Evolutionary conservation across 768 basidiomycete species (phyloP).

Genomic region (Neoboletus magnificus): DNA sequence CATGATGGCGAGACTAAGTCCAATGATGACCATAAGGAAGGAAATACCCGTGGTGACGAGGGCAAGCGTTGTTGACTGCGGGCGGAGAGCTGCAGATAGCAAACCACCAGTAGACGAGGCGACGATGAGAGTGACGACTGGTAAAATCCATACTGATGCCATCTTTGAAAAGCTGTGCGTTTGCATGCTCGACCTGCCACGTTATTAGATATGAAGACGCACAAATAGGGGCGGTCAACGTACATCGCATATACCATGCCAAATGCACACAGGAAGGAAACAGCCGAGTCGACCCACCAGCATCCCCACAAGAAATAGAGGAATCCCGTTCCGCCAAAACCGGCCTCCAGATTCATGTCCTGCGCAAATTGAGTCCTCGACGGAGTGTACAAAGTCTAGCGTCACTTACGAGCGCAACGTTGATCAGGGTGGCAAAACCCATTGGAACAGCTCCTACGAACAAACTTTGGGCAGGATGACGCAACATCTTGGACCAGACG

Average conservation of each 20-base stretch:
- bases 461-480: slow-evolving; percentile 44
- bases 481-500: slow-evolving; percentile 45
- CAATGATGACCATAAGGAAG: slow-evolving; percentile 42
- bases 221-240: not conserved
- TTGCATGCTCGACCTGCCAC: slow-evolving; percentile 42
- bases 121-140: slow-evolving; percentile 52
- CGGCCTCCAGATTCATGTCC: slow-evolving; percentile 35
- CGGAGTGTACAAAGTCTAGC: not conserved
- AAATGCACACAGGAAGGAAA: slow-evolving; percentile 43
- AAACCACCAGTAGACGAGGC: slow-evolving; percentile 50
- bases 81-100: slow-evolving; percentile 37
- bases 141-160: slow-evolving; percentile 48
- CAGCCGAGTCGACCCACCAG: slow-evolving; percentile 48
- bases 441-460: slow-evolving; percentile 45
- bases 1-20: slow-evolving; percentile 46
- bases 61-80: slow-evolving; percentile 37
- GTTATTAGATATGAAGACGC: not conserved
- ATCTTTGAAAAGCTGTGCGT: slow-evolving; percentile 39
- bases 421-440: slow-evolving; percentile 45
- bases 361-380: slow-evolving; percentile 1
- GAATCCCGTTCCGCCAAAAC: slow-evolving; percentile 35
- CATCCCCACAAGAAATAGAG: slow-evolving; percentile 44
- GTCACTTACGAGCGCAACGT: slow-evolving; percentile 34
- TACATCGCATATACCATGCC: slow-evolving; percentile 52
- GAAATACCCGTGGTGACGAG: slow-evolving; percentile 43